Base-by-base conservation (phyloP, 139 green algal genomes). In the Chlamydomonas urium region DNA sequence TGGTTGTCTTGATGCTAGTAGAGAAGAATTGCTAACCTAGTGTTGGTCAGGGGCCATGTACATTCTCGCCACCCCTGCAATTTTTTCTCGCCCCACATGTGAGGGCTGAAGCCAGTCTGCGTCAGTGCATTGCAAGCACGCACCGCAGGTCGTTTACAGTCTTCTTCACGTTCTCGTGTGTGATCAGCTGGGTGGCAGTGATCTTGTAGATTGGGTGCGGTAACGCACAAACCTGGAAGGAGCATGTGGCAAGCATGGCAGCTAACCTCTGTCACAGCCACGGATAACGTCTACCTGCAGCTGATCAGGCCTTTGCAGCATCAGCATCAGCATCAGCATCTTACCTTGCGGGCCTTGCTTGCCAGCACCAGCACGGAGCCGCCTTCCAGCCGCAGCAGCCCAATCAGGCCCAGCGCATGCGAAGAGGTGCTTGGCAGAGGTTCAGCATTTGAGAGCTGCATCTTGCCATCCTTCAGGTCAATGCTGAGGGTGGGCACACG, bases 131-230 rank as follows among this genome's bases (percentile, higher is more conserved):
- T n/a, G n/a, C n/a, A n/a, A n/a, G n/a, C n/a, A n/a, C n/a, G 3
- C 31, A 73, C 66, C 45, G 42, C 3, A 73, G n/a, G 34, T 74
- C 67, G 5, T 6, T 50, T 3, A 37, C 17, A 3, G 4, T 74
- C 23, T 48, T 62, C 32, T 66, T 66, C 21, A 61, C 31, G 23
- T 48, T 36, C 24, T 74, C 38, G 38, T 74, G 67, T 21, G 67
- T 47, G 4, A 74, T 53, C 35, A 74, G 67, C 50, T 74, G 67
- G 6, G 67, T 74, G 23, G 37, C 67, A 3, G 34, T 66, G 3
- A 74, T 32, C 4, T 74, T 59, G 50, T 66, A 74, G 5, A 74
- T 26, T 37, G 59, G 29, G 31, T 67, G 59, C 26, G 53, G 53
- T 10, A 63, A 10, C 10, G 53, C 21, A 26, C 53, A 63, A 21